phyloP scores from a whole-genome alignment of 1,139 yeast species.

The Pichia sp. region DNA sequence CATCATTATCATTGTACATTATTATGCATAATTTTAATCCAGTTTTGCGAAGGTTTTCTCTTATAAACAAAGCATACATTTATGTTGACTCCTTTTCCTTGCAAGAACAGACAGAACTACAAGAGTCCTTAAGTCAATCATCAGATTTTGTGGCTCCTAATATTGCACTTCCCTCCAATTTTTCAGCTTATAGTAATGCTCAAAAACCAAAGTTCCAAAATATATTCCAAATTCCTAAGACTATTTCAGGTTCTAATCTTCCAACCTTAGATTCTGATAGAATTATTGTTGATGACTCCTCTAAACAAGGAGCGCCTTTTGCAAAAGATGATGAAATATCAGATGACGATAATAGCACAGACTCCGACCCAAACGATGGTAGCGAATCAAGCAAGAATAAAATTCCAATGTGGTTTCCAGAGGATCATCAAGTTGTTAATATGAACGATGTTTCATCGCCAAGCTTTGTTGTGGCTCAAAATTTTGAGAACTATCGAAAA shows the following conservation, averaged over 20 bases:
- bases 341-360: not conserved
- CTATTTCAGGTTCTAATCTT: slow-evolving; percentile 7
- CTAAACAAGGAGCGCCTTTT: not conserved
- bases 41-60: slow-evolving; percentile 29
- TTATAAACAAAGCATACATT: slow-evolving; percentile 21
- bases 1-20: slow-evolving; percentile 42
- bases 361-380: not conserved
- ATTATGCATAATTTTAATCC: slow-evolving; percentile 33
- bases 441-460: slow-evolving; percentile 33
- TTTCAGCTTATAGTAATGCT: not conserved
- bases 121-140: not conserved
- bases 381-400: slow-evolving; percentile 11
- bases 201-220: slow-evolving; percentile 5
- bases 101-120: not conserved
- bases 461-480: slow-evolving; percentile 46
- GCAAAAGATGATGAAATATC: not conserved
- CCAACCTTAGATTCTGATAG: slow-evolving; percentile 4
- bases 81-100: slow-evolving; percentile 12
- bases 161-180: not conserved
- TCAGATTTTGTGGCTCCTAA: not conserved
- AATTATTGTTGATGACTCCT: slow-evolving; percentile 6
- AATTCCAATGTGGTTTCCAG: slow-evolving; percentile 30
- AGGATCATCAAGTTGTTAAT: slow-evolving; percentile 28
- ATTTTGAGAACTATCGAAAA: slow-evolving; percentile 53
- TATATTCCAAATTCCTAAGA: slow-evolving; percentile 9